phyloP scores from a whole-genome alignment of 371 early-diverging fungal species.

The Apophysomyces trapeziformis region DNA sequence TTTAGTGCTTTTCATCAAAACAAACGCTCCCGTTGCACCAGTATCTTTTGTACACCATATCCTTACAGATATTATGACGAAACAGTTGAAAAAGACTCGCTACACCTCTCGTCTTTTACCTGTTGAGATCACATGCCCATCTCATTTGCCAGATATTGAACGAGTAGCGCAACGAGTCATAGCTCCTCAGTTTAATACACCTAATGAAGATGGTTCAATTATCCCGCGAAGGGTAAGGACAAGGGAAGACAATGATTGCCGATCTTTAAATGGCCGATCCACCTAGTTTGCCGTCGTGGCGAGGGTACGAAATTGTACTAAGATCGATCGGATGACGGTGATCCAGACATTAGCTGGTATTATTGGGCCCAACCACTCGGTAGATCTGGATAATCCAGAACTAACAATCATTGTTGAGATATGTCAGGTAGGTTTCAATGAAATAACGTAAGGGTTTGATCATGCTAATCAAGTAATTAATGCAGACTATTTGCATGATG shows the following conservation, averaged over 20 bases:
- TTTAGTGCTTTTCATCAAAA: constrained; percentile 25
- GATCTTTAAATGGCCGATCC: too few species aligned
- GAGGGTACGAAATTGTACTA: constrained; percentile 66
- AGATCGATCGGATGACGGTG: constrained; percentile 60
- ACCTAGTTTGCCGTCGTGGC: constrained; percentile 70
- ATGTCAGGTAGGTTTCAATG: constrained; percentile 55
- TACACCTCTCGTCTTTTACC: constrained; percentile 69
- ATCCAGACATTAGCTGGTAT: constrained; percentile 57
- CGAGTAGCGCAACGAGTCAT: constrained; percentile 55
- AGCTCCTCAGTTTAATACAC: constrained; percentile 57
- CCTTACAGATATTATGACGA: constrained; percentile 60
- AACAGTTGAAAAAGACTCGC: constrained; percentile 62
- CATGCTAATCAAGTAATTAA: not conserved
- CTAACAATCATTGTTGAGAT: constrained; percentile 70
- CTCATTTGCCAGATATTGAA: constrained; percentile 64
- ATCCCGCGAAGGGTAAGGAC: constrained; percentile 14
- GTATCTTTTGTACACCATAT: constrained; percentile 62
- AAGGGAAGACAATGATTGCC: not conserved
- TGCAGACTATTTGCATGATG: constrained; percentile 72
- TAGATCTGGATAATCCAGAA: constrained; percentile 68
- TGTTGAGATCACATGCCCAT: constrained; percentile 62
- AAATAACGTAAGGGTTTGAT: not conserved
- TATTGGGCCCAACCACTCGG: constrained; percentile 62
- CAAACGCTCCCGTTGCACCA: constrained; percentile 60
- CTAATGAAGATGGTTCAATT: constrained; percentile 40